These are phyloP conservation scores for Lantana camara DNA, from an alignment of 257 asterid species.

Conservation along the genomic window DNA sequence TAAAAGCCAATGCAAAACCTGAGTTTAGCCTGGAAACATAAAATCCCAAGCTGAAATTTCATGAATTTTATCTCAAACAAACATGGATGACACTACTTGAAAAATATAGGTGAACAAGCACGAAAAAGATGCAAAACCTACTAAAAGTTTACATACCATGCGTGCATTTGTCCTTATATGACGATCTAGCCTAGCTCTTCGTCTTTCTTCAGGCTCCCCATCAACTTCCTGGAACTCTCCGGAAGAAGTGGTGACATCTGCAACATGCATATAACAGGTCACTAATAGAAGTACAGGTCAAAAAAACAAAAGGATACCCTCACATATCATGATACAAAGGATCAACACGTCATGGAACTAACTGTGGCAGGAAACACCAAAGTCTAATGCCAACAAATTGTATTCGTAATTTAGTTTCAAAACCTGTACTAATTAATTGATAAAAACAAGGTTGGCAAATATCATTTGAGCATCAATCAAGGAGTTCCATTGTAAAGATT, in stretches of 20 bases:
- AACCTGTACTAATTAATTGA: not conserved
- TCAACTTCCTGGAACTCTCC: slow-evolving; percentile 72
- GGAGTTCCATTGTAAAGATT: slow-evolving; percentile 4
- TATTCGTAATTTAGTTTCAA: not conserved
- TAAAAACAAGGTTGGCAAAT: not conserved
- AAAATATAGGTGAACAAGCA: not conserved
- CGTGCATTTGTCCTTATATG: slow-evolving; percentile 68
- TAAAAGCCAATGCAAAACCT: slow-evolving; percentile 1
- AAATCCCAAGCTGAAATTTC: not conserved
- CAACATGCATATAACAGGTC: slow-evolving; percentile 25
- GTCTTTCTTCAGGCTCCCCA: slow-evolving; percentile 80
- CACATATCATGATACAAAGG: not conserved
- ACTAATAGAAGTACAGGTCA: slow-evolving; percentile 16
- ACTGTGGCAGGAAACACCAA: slow-evolving; percentile 2
- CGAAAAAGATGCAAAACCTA: slow-evolving; percentile 2
- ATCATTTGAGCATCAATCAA: slow-evolving; percentile 8
- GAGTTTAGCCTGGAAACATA: slow-evolving; percentile 3
- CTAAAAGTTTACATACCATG: slow-evolving; percentile 54
- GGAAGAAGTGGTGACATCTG: slow-evolving; percentile 68
- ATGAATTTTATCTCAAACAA: not conserved
- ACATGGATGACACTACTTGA: not conserved
- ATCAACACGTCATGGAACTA: slow-evolving; percentile 13
- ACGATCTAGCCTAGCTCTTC: slow-evolving; percentile 72
- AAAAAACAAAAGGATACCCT: not conserved
- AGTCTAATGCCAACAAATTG: not conserved